A percentile compares a stretch with the other conserved stretches of the same genome.
phyloP scores from a whole-genome alignment of 73 alveolate species.

The Symbiodinium natans region DNA sequence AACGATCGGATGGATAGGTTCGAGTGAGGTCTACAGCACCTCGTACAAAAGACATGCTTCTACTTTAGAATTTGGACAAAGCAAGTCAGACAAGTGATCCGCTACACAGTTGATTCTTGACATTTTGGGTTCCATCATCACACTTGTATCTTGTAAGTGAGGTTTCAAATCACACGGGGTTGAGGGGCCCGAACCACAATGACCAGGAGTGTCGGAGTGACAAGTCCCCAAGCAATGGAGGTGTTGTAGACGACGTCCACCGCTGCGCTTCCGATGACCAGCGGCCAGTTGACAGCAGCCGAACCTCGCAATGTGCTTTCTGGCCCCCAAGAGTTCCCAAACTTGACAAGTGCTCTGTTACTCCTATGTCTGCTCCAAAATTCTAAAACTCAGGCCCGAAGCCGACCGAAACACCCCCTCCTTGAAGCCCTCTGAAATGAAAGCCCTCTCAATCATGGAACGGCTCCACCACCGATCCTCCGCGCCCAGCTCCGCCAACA shows the following conservation, averaged over 20 bases:
- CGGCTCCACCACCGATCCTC: conserved; percentile 40
- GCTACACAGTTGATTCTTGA: no score
- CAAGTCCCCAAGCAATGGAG: conserved; percentile 79
- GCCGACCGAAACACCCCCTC: no score
- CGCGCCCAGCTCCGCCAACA: conserved; percentile 21
- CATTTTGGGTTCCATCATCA: no score
- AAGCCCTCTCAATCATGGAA: neutral
- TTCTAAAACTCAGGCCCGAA: no score
- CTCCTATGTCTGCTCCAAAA: no score
- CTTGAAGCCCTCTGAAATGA: no score
- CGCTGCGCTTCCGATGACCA: conserved; percentile 83
- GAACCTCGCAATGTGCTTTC: conserved; percentile 16
- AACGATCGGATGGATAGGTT: neutral
- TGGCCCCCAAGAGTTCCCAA: neutral
- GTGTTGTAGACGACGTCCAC: conserved; percentile 79
- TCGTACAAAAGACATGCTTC: neutral
- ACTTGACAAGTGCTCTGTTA: no score
- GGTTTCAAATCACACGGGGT: no score
- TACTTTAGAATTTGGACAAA: neutral
- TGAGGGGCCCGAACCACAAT: no score
- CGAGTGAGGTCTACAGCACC: neutral
- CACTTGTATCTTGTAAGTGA: no score
- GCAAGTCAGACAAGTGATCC: neutral
- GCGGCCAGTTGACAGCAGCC: conserved; percentile 26
- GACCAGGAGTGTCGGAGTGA: no score